These are phyloP conservation scores for Serendipita sp. DNA, from an alignment of 768 basidiomycete genomes.

Conservation along the genomic window DNA sequence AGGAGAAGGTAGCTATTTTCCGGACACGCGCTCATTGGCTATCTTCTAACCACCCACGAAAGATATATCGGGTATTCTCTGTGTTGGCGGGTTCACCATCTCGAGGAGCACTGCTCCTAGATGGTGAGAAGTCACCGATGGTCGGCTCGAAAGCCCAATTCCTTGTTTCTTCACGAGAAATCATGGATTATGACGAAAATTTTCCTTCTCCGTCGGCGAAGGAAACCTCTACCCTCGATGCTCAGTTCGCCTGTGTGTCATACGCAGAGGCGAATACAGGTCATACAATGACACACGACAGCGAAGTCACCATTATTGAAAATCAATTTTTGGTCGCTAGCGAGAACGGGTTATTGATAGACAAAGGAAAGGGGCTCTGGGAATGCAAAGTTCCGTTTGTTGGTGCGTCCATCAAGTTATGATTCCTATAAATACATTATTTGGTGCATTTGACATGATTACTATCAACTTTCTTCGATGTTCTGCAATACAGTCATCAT, in stretches of 20 bases:
- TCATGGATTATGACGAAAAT: not conserved
- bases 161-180: not conserved
- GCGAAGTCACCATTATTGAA: not conserved
- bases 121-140: not conserved
- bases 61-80: not conserved
- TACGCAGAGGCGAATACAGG: not conserved
- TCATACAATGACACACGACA: too few relatives aligned
- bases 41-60: not conserved
- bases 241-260: not conserved
- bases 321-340: not conserved
- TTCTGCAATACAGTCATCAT: too few relatives aligned
- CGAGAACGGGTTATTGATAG: not conserved
- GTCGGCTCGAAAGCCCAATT: not conserved
- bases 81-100: conserved; percentile 1
- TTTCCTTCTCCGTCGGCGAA: not conserved
- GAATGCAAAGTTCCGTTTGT: not conserved
- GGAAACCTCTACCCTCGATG: not conserved
- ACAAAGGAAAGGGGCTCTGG: not conserved
- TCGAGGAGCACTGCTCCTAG: conserved; percentile 4
- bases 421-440: not conserved
- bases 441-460: too few relatives aligned
- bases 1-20: not conserved
- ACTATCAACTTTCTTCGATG: too few relatives aligned
- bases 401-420: not conserved
- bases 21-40: not conserved